Percentiles rank a stretch among this genome's conserved stretches.
These are phyloP conservation scores for Mucuna pruriens DNA, from an alignment of 306 rosid species.

Conservation along the genomic window DNA sequence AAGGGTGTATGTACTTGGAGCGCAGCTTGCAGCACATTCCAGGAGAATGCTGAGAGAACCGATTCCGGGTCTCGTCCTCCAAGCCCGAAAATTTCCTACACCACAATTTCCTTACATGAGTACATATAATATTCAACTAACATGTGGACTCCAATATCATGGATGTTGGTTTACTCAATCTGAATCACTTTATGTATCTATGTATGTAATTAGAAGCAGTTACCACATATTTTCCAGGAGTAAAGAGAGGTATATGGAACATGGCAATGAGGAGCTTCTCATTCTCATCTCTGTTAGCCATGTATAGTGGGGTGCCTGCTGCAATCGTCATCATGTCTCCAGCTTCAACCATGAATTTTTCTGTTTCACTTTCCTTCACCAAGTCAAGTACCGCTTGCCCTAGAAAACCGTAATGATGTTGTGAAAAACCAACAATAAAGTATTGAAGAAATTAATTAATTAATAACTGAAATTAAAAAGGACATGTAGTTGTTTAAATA, in stretches of 20 bases:
- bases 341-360: constrained; percentile 51
- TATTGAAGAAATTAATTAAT: background rate
- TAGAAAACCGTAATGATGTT: background rate
- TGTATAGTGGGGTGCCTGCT: constrained; percentile 61
- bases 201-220: background rate
- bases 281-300: constrained; percentile 64
- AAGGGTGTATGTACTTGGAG: constrained; percentile 52
- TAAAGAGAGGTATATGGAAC: constrained; percentile 46
- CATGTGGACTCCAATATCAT: background rate
- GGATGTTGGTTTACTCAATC: background rate
- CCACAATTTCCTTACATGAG: background rate
- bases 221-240: constrained; percentile 61
- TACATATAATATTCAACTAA: background rate
- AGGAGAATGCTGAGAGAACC: constrained; percentile 66
- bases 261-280: constrained; percentile 56
- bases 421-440: too few relatives aligned
- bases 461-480: background rate
- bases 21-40: constrained; percentile 67
- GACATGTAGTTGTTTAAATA: too few relatives aligned
- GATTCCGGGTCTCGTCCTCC: constrained; percentile 70
- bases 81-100: constrained; percentile 55
- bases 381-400: constrained; percentile 60
- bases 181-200: background rate
- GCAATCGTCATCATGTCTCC: constrained; percentile 65
- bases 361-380: constrained; percentile 55